Conservation (phyloP, 768 basidiomycete species). For the Naganishia antarctica region DNA sequence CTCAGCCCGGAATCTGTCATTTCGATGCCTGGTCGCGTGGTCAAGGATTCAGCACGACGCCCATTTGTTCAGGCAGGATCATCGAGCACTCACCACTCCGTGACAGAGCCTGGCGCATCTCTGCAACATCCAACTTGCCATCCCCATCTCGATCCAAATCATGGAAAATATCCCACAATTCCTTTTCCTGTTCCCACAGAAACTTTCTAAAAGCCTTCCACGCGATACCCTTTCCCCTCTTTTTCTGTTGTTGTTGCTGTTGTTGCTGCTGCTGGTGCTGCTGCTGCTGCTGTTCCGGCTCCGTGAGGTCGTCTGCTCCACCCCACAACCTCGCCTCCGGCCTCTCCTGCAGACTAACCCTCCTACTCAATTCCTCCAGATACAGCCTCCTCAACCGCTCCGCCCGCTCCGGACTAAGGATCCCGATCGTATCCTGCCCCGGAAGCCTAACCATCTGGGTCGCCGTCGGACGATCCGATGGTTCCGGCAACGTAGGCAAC, state of each 20-base stretch:
- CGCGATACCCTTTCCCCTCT: constrained; percentile 41
- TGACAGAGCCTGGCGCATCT: constrained; percentile 60
- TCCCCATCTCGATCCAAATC: constrained; percentile 86
- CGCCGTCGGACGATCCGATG: constrained; percentile 33
- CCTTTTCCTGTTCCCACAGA: constrained; percentile 52
- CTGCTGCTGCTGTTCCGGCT: constrained; percentile 31
- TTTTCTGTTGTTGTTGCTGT: constrained; percentile 25
- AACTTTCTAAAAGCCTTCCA: constrained; percentile 49
- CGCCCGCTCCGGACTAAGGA: constrained; percentile 57
- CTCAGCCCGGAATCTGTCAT: constrained; percentile 64
- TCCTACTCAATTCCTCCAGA: constrained; percentile 66
- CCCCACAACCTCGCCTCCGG: constrained; percentile 47
- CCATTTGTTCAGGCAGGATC: not conserved
- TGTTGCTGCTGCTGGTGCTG: constrained; percentile 16
- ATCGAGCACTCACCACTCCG: constrained; percentile 60
- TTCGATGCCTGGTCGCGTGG: constrained; percentile 59
- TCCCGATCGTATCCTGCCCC: constrained; percentile 44
- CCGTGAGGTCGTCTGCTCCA: constrained; percentile 39
- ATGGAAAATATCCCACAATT: constrained; percentile 87
- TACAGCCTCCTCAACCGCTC: constrained; percentile 66
- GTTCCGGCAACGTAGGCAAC: constrained; percentile 38
- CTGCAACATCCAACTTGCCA: constrained; percentile 67
- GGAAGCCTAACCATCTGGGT: constrained; percentile 39
- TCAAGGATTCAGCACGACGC: not conserved
- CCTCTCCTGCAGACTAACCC: constrained; percentile 38